Percentiles rank a stretch among this genome's conserved stretches.
These are phyloP conservation scores for Cladosporium sp. DNA, from an alignment of 2,329 filamentous ascomycete species.

Conservation along the genomic window DNA sequence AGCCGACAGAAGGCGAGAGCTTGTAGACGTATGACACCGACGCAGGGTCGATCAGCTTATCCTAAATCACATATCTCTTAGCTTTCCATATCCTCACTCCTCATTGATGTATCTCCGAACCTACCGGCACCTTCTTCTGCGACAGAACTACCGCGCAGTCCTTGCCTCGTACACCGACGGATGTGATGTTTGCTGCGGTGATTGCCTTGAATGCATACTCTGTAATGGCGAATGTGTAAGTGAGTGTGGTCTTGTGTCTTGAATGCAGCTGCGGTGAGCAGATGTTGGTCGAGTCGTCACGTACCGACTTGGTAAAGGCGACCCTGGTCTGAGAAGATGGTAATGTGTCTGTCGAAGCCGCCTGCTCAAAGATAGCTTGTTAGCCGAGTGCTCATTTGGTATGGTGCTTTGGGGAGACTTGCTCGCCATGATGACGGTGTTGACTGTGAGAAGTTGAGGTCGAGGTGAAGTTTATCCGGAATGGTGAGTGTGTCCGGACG, in stretches of 20 bases:
- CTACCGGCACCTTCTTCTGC: constrained; percentile 98
- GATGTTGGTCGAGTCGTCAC: constrained; percentile 43
- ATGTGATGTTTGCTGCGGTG: constrained; percentile 98
- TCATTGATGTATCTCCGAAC: constrained; percentile 38
- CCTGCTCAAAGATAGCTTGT: constrained; percentile 49
- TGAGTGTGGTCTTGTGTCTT: constrained; percentile 8
- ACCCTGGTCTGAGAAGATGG: constrained; percentile 99
- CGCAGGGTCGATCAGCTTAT: constrained; percentile 97
- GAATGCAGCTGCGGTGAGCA: constrained; percentile 10
- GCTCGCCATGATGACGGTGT: constrained; percentile 21
- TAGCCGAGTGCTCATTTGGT: neutral
- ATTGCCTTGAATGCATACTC: constrained; percentile 99
- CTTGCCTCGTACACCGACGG: constrained; percentile 92
- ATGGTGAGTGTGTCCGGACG: neutral
- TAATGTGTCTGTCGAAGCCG: constrained; percentile 98
- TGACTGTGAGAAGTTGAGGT: neutral
- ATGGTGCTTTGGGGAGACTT: constrained; percentile 7
- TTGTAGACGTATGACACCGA: constrained; percentile 98
- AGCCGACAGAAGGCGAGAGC: constrained; percentile 92
- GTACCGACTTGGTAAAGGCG: constrained; percentile 98
- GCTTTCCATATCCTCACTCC: constrained; percentile 17
- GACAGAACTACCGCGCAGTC: constrained; percentile 95
- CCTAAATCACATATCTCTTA: constrained; percentile 57
- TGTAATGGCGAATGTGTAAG: constrained; percentile 45
- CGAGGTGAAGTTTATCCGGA: neutral